Percentiles rank a stretch among this genome's conserved stretches.
phyloP scores from a whole-genome alignment of 164 flowering plant species.

The Protea cynaroides region DNA sequence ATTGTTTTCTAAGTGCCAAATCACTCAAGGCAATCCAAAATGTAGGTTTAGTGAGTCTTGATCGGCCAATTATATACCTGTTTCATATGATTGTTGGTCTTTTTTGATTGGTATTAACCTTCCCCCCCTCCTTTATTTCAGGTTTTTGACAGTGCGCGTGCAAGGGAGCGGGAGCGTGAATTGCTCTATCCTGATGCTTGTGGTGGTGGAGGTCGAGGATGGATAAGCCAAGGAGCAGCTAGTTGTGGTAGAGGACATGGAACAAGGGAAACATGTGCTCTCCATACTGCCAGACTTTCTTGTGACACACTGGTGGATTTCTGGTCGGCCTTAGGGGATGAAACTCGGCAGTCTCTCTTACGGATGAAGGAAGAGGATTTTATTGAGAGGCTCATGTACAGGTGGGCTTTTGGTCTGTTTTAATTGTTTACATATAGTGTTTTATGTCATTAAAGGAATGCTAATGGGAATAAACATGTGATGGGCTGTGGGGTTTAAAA shows the following conservation, averaged over 20 bases:
- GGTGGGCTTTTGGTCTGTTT: constrained; percentile 40
- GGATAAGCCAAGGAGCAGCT: constrained; percentile 90
- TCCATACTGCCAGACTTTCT: constrained; percentile 93
- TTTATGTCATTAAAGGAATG: not conserved
- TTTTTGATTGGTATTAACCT: constrained; percentile 7
- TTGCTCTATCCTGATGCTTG: constrained; percentile 98
- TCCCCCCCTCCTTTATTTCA: constrained; percentile 24
- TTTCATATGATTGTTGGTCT: not conserved
- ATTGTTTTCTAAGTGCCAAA: constrained; percentile 66
- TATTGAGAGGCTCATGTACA: constrained; percentile 94
- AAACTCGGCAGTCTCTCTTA: constrained; percentile 78
- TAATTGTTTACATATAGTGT: not conserved
- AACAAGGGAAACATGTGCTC: constrained; percentile 91
- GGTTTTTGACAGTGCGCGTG: constrained; percentile 95
- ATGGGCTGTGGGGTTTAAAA: not conserved
- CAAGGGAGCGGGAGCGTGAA: constrained; percentile 89
- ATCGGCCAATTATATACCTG: not conserved
- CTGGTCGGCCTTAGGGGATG: constrained; percentile 96
- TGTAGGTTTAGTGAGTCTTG: constrained; percentile 33
- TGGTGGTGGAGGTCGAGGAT: constrained; percentile 97
- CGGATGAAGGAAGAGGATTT: constrained; percentile 99
- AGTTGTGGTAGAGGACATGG: constrained; percentile 93
- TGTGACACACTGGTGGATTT: constrained; percentile 94
- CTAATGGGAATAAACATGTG: not conserved
- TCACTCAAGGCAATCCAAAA: constrained; percentile 83